Conservation (phyloP, 225 moss, liverwort and hornwort genomes). For the Lunularia cruciata region DNA sequence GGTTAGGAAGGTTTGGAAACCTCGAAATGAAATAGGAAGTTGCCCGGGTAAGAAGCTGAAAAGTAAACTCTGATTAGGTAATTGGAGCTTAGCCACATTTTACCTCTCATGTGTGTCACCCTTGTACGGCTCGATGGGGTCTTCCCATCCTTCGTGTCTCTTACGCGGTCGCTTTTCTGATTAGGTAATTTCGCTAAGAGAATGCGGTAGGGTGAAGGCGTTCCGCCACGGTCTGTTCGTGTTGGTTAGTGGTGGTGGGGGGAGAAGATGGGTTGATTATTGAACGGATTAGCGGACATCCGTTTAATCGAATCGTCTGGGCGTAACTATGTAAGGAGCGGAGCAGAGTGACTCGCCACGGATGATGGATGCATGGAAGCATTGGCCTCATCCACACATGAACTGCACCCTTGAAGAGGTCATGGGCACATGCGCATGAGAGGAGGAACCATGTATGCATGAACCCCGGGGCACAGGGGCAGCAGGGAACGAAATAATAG, state of each 20-base stretch:
- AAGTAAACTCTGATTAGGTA: no score
- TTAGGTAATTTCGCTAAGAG: no score
- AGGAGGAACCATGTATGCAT: slow-evolving; percentile 5
- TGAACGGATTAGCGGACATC: slow-evolving; percentile 6
- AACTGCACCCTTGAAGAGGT: slow-evolving; percentile 12
- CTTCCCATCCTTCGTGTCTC: no score
- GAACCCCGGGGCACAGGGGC: slow-evolving; percentile 8
- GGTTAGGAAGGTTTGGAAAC: no score
- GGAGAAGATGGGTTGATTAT: neutral
- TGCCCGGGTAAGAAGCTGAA: no score
- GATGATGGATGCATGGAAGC: slow-evolving; percentile 4
- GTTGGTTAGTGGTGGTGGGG: neutral
- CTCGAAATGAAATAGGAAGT: no score
- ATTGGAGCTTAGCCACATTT: no score
- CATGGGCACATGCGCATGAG: slow-evolving; percentile 18
- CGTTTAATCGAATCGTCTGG: neutral
- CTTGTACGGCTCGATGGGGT: no score
- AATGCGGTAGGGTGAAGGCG: neutral
- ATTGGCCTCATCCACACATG: slow-evolving; percentile 17
- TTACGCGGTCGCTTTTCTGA: no score
- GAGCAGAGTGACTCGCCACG: neutral
- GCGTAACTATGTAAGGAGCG: neutral
- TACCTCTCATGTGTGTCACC: no score
- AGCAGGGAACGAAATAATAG: neutral
- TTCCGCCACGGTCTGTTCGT: neutral